phyloP scores from a whole-genome alignment of 441 rosid species.

The Erysimum cheiri region DNA sequence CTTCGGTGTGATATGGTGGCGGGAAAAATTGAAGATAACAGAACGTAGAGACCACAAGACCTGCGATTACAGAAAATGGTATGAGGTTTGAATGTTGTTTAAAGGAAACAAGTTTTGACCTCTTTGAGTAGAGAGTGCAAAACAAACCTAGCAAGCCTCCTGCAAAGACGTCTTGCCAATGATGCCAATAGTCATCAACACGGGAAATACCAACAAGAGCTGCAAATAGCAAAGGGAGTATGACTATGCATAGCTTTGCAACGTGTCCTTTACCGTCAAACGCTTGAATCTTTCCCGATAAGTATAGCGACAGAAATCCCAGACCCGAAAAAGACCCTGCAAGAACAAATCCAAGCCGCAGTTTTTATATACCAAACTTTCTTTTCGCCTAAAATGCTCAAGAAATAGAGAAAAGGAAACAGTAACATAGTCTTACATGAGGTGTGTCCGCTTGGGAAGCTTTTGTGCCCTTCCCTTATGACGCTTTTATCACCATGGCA shows the following conservation, averaged over 20 bases:
- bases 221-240: constrained; percentile 75
- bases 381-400: neutral
- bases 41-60: constrained; percentile 60
- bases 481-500: constrained; percentile 69
- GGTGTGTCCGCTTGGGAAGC: constrained; percentile 96
- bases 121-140: constrained; percentile 30
- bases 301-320: constrained; percentile 75
- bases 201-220: constrained; percentile 85
- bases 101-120: neutral
- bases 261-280: constrained; percentile 86
- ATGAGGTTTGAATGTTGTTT: constrained; percentile 2
- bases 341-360: neutral
- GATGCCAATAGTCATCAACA: constrained; percentile 98
- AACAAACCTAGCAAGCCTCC: constrained; percentile 78
- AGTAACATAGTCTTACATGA: constrained; percentile 57
- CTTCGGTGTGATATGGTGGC: constrained; percentile 69
- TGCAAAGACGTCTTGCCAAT: constrained; percentile 95
- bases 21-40: constrained; percentile 91
- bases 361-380: neutral
- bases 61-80: constrained; percentile 46
- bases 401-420: neutral
- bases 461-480: constrained; percentile 86
- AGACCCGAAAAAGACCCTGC: constrained; percentile 90
- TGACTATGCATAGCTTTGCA: constrained; percentile 76
- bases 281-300: constrained; percentile 77